A percentile compares a stretch with the other conserved stretches of the same genome.
These are phyloP conservation scores for Parathielavia appendiculata DNA, from an alignment of 495 filamentous ascomycete species.

Conservation along the genomic window DNA sequence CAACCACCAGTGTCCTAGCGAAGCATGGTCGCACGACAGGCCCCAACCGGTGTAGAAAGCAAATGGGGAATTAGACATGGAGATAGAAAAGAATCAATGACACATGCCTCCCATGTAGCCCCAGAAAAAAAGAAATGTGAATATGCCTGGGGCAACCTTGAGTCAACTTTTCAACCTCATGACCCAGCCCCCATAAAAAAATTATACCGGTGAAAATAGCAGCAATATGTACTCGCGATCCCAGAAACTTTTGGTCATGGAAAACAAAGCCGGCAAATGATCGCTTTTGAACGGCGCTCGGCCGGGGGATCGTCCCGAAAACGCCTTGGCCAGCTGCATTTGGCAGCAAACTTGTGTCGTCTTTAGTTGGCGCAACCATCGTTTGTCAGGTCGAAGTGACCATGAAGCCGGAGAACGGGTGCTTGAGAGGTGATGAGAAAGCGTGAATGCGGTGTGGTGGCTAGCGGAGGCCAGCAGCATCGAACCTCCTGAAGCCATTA, in stretches of 20 bases:
- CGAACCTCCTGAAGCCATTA: too few species aligned
- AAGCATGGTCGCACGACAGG: background rate
- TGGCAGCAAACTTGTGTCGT: background rate
- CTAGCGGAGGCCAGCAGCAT: too few species aligned
- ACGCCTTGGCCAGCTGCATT: background rate
- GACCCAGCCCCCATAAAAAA: slow-evolving; percentile 18
- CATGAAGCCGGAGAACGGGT: background rate
- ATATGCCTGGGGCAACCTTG: slow-evolving; percentile 8
- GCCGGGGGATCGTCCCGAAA: background rate
- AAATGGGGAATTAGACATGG: slow-evolving; percentile 11
- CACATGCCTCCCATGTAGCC: slow-evolving; percentile 5
- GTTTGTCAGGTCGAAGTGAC: background rate
- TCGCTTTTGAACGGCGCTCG: background rate
- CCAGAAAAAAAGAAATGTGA: slow-evolving; percentile 13
- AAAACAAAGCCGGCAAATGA: slow-evolving; percentile 6
- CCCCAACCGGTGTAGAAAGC: slow-evolving; percentile 5
- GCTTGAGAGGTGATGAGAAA: background rate
- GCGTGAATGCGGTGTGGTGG: background rate
- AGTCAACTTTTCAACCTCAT: slow-evolving; percentile 29
- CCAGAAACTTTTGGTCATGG: slow-evolving; percentile 26
- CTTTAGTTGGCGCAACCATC: background rate
- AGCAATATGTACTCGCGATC: slow-evolving; percentile 25
- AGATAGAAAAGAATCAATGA: slow-evolving; percentile 1
- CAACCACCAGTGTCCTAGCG: background rate
- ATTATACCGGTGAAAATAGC: slow-evolving; percentile 22